Evolutionary conservation across 2,329 filamentous ascomycete species (phyloP).

Genomic region (Phyllosticta citribraziliensis): DNA sequence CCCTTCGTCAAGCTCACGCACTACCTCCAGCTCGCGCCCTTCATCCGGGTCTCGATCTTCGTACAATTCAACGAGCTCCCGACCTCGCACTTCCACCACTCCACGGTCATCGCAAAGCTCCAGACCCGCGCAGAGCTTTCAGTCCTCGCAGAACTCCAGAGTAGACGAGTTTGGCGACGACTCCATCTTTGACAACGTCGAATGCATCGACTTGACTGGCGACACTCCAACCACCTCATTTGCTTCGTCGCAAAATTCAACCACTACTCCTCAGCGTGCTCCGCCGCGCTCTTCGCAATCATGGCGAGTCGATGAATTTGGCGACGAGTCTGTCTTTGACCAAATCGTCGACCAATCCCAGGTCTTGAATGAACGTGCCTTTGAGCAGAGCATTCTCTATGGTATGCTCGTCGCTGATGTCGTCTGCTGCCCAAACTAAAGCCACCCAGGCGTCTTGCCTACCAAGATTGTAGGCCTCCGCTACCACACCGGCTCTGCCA

Average conservation of each 20-base stretch:
- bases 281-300: neutral
- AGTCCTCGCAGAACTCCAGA: neutral
- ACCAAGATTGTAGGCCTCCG: slow-evolving; percentile 51
- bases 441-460: slow-evolving; percentile 24
- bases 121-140: neutral
- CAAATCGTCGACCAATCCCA: slow-evolving; percentile 2
- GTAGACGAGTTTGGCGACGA: neutral
- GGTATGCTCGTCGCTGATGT: neutral
- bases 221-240: neutral
- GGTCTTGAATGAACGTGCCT: slow-evolving; percentile 5
- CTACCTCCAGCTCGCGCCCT: no score
- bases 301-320: neutral
- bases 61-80: neutral
- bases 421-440: neutral
- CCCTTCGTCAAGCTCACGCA: neutral
- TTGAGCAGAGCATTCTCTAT: slow-evolving; percentile 7
- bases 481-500: slow-evolving; percentile 27
- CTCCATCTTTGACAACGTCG: neutral
- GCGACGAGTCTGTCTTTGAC: neutral
- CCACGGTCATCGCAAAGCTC: neutral
- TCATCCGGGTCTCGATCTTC: neutral
- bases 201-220: neutral
- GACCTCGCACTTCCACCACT: neutral
- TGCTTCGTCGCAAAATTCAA: neutral
- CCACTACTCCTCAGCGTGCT: neutral